phyloP scores from a whole-genome alignment of 2,329 filamentous ascomycete genomes.

The Aulographum hederae region DNA sequence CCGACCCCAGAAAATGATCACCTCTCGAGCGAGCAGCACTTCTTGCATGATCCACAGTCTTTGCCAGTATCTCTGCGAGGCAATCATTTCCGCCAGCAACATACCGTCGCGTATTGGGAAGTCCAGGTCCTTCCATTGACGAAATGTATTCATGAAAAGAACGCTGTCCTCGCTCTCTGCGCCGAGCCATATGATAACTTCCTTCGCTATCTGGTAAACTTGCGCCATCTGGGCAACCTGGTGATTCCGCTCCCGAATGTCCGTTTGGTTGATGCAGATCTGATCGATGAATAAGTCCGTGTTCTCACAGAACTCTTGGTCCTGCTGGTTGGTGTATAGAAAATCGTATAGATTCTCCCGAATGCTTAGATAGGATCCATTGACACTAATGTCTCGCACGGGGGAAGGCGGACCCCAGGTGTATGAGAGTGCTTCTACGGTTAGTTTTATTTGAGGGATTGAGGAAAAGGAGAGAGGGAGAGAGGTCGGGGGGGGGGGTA shows the following conservation, averaged over 20 bases:
- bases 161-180: not conserved
- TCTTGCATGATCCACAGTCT: slow-evolving; percentile 2
- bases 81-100: not conserved
- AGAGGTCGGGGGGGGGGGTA: no score
- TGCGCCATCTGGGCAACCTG: slow-evolving; percentile 1
- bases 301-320: no score
- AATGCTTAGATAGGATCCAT: not conserved
- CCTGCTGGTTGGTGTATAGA: not conserved
- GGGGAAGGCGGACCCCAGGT: not conserved
- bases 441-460: no score
- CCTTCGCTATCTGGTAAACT: not conserved
- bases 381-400: not conserved
- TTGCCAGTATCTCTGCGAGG: not conserved
- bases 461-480: no score
- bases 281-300: not conserved
- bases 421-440: not conserved
- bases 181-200: slow-evolving; percentile 2
- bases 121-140: no score
- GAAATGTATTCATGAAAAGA: not conserved
- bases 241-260: not conserved
- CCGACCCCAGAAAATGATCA: not conserved
- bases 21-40: not conserved
- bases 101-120: not conserved
- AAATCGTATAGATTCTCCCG: not conserved
- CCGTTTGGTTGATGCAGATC: slow-evolving; percentile 3